Conservation (phyloP, 1,284 basidiomycete genomes). For the Ceratobasidium sp. region DNA sequence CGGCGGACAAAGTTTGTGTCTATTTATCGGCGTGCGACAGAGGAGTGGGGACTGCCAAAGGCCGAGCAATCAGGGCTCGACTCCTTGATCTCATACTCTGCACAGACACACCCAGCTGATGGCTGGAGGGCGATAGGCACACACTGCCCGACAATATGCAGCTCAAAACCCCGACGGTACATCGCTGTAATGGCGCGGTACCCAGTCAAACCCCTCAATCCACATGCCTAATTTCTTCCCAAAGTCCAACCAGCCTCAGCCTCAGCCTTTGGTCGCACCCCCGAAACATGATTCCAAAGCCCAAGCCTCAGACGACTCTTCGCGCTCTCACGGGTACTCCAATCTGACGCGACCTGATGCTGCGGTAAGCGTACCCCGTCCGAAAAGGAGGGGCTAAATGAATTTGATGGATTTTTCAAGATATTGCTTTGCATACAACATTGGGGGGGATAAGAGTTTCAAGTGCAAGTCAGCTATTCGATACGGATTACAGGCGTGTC, state of each 20-base stretch:
- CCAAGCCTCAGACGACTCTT: neutral
- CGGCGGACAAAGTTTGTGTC: conserved; percentile 48
- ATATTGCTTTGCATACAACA: neutral
- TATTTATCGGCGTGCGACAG: conserved; percentile 7
- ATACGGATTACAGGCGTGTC: too few relatives aligned
- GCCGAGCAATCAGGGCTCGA: conserved; percentile 22
- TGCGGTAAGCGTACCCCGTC: conserved; percentile 12
- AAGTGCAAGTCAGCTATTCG: neutral
- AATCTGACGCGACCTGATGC: neutral
- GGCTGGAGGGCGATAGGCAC: too few relatives aligned
- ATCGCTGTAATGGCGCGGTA: too few relatives aligned
- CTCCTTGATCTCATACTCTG: too few relatives aligned
- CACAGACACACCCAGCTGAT: too few relatives aligned
- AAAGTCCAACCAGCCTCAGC: too few relatives aligned
- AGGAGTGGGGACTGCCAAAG: neutral
- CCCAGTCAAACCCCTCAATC: too few relatives aligned
- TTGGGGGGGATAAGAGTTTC: neutral
- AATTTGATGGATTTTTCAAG: neutral
- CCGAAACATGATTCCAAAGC: too few relatives aligned
- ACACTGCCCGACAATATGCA: too few relatives aligned
- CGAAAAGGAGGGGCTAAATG: conserved; percentile 3
- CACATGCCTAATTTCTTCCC: too few relatives aligned
- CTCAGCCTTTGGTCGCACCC: too few relatives aligned
- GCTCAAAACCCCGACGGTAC: too few relatives aligned
- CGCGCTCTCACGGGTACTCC: neutral